Evolutionary conservation across 2,329 filamentous ascomycete species (phyloP).

Genomic region (Ophiostoma triangulosporum): DNA sequence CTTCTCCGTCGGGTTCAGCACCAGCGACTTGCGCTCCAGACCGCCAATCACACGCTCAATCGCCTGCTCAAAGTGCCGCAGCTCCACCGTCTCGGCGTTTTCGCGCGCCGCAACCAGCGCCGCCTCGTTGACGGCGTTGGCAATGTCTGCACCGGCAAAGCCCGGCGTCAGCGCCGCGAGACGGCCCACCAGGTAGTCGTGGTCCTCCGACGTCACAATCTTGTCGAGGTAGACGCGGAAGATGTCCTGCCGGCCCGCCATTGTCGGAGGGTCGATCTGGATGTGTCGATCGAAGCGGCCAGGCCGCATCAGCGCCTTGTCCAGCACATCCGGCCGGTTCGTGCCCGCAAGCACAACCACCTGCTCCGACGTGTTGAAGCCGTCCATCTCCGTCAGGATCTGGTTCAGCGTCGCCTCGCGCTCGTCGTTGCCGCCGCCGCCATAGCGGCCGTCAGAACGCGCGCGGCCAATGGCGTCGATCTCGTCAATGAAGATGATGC

Average conservation of each 20-base stretch:
- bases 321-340: conserved; percentile 86
- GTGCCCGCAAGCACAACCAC: conserved; percentile 95
- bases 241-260: conserved; percentile 92
- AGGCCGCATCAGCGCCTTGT: conserved; percentile 90
- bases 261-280: conserved; percentile 84
- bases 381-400: conserved; percentile 98
- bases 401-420: conserved; percentile 95
- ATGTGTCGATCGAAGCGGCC: conserved; percentile 97
- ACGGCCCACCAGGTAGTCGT: conserved; percentile 76
- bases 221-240: conserved; percentile 90
- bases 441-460: conserved; percentile 58
- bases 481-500: conserved; percentile 99
- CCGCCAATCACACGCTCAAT: conserved; percentile 96
- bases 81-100: conserved; percentile 66
- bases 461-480: conserved; percentile 96
- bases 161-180: conserved; percentile 87
- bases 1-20: conserved; percentile 86
- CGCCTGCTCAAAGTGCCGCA: conserved; percentile 91
- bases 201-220: conserved; percentile 83
- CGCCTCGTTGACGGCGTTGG: conserved; percentile 96
- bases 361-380: conserved; percentile 93
- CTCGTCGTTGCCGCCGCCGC: conserved; percentile 86
- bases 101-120: conserved; percentile 82
- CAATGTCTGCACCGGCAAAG: conserved; percentile 95
- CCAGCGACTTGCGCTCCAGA: conserved; percentile 91